phyloP scores from a whole-genome alignment of 306 rosid genomes.

The Malus domestica region DNA sequence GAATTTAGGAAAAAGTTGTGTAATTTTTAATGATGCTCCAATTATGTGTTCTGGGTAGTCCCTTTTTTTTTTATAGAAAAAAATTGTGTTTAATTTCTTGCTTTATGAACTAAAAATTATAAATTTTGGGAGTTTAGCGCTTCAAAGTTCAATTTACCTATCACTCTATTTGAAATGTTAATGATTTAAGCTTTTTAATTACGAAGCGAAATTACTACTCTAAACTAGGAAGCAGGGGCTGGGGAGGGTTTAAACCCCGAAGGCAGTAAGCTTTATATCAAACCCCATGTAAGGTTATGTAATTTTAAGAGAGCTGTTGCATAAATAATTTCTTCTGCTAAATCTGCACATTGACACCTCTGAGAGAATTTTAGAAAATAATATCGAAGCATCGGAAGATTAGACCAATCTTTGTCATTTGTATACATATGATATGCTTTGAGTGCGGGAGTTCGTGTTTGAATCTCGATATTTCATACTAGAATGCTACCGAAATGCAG shows the following conservation, averaged over 20 bases:
- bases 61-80: not conserved
- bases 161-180: not conserved
- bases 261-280: too few relatives aligned
- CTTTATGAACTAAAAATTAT: not conserved
- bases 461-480: not conserved
- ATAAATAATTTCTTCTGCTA: too few relatives aligned
- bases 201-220: too few relatives aligned
- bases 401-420: not conserved
- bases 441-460: not conserved
- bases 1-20: not conserved
- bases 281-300: not conserved
- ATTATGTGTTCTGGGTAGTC: conserved; percentile 13
- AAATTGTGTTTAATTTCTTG: not conserved
- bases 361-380: not conserved
- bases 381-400: not conserved
- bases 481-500: conserved; percentile 27
- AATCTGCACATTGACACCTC: not conserved
- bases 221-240: too few relatives aligned
- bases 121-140: not conserved
- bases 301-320: not conserved
- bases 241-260: too few relatives aligned
- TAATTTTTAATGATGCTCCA: not conserved
- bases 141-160: not conserved
- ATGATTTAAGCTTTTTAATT: not conserved
- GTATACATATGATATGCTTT: not conserved